These are phyloP conservation scores for Gyromitra esculenta DNA, from an alignment of 2,329 filamentous ascomycete genomes.

Conservation along the genomic window DNA sequence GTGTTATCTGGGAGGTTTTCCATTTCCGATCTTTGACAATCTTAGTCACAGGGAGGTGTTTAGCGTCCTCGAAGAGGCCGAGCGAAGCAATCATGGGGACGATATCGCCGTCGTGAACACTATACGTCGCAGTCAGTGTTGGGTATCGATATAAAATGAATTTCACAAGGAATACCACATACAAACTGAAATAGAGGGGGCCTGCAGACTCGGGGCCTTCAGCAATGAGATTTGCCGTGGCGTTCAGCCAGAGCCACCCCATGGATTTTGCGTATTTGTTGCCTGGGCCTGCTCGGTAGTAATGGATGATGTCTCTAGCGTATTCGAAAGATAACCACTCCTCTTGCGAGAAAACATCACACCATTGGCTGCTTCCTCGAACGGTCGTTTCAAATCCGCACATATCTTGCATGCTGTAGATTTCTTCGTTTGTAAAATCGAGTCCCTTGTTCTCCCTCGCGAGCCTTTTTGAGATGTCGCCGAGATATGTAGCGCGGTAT, in stretches of 20 bases:
- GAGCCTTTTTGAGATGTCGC: conserved; percentile 63
- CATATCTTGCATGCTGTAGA: conserved; percentile 71
- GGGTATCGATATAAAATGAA: background rate
- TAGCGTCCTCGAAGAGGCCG: conserved; percentile 63
- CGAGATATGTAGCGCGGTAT: conserved; percentile 65
- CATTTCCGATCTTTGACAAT: conserved; percentile 64
- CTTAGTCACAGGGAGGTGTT: conserved; percentile 64
- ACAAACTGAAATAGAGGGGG: conserved; percentile 69
- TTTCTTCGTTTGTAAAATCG: conserved; percentile 62
- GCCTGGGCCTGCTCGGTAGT: conserved; percentile 69
- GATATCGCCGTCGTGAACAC: conserved; percentile 70
- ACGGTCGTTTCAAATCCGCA: conserved; percentile 70
- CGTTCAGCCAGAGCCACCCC: conserved; percentile 70
- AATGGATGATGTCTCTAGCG: conserved; percentile 68
- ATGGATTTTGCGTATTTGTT: conserved; percentile 66
- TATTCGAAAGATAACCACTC: conserved; percentile 70
- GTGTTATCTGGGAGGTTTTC: conserved; percentile 67
- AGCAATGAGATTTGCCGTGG: conserved; percentile 65
- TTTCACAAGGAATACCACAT: background rate
- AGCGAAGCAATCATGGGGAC: conserved; percentile 67
- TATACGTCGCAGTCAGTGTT: conserved; percentile 45
- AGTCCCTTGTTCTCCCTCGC: conserved; percentile 62
- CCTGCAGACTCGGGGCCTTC: conserved; percentile 62
- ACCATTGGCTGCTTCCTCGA: conserved; percentile 68
- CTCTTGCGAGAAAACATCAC: conserved; percentile 66